These are phyloP conservation scores for Tylopilus plumbeoviolaceoides DNA, from an alignment of 768 basidiomycete species.

Conservation along the genomic window DNA sequence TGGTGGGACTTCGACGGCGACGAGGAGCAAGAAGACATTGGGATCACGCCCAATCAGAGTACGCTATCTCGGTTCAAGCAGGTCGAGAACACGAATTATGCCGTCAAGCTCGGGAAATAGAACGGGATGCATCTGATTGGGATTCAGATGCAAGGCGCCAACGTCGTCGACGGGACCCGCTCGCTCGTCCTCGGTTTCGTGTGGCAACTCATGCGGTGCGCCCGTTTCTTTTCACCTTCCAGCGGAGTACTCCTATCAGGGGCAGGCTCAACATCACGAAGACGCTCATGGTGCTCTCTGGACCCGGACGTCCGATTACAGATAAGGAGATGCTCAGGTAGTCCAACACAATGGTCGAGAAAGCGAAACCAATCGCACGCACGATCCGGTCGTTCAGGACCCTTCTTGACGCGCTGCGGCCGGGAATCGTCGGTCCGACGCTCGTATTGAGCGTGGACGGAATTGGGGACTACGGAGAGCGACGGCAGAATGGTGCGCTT, in stretches of 20 bases:
- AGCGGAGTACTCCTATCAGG: no score
- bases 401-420: conserved; percentile 85
- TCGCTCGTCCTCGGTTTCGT: conserved; percentile 94
- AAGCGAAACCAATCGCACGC: conserved; percentile 52
- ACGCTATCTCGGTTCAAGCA: no score
- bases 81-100: no score
- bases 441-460: conserved; percentile 65
- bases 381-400: conserved; percentile 90
- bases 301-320: conserved; percentile 76
- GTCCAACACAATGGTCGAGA: conserved; percentile 89
- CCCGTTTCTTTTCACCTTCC: no score
- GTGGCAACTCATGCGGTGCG: conserved; percentile 98
- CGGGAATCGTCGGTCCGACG: conserved; percentile 91
- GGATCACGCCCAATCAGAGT: no score
- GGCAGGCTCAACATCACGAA: conserved; percentile 81
- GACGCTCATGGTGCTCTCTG: conserved; percentile 72
- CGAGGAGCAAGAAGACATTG: no score
- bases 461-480: conserved; percentile 74
- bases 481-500: conserved; percentile 82
- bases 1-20: no score
- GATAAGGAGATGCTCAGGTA: conserved; percentile 94
- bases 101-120: no score
- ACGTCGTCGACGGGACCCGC: conserved; percentile 91
- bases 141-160: no score
- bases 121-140: no score